Conservation (phyloP, 2,329 filamentous ascomycete genomes). For the Aureobasidium musti region DNA sequence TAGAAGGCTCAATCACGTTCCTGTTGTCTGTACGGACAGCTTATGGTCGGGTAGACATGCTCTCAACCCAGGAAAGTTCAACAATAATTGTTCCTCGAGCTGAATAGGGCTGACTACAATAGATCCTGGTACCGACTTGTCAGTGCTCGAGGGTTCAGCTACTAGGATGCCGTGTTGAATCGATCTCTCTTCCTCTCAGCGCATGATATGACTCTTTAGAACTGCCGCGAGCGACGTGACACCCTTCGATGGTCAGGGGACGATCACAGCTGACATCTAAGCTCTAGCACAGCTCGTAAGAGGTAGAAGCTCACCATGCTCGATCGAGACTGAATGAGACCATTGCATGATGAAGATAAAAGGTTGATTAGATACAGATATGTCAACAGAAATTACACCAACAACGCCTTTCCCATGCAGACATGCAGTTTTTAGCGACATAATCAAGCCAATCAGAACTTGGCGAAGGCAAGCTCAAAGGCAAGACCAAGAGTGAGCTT, state of each 20-base stretch:
- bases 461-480: constrained; percentile 77
- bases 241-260: neutral
- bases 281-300: neutral
- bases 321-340: neutral
- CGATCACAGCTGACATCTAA: neutral
- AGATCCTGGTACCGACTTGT: neutral
- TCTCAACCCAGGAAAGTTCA: neutral
- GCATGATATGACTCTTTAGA: neutral
- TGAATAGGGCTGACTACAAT: neutral
- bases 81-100: constrained; percentile 16
- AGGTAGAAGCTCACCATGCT: neutral
- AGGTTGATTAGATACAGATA: constrained; percentile 1
- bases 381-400: neutral
- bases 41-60: neutral
- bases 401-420: constrained; percentile 1
- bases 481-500: constrained; percentile 79
- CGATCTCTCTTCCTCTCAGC: neutral
- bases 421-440: neutral
- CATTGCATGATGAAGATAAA: neutral
- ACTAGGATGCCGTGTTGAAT: neutral
- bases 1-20: neutral
- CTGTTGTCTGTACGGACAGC: neutral
- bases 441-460: neutral
- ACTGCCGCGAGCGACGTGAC: neutral
- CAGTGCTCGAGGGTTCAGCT: neutral